phyloP scores from a whole-genome alignment of 495 filamentous ascomycete genomes.

The Haplographium delicatum region DNA sequence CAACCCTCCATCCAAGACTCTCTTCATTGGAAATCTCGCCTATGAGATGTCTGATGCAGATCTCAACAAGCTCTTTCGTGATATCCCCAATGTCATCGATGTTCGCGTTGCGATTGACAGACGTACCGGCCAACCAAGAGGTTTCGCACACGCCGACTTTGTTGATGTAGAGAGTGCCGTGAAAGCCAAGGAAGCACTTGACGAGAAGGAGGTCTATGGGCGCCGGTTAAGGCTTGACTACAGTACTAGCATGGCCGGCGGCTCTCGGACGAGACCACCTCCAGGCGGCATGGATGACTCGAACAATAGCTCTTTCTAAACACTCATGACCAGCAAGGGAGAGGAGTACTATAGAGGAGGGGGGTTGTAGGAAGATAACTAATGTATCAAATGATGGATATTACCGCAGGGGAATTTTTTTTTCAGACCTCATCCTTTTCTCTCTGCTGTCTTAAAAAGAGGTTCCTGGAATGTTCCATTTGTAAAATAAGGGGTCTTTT shows the following conservation, averaged over 20 bases:
- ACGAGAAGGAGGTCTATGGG: constrained; percentile 55
- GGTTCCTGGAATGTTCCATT: constrained; percentile 1
- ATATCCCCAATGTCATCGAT: constrained; percentile 66
- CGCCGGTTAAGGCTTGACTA: constrained; percentile 64
- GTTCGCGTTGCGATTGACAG: constrained; percentile 88
- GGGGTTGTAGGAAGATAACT: background rate
- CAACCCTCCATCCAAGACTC: constrained; percentile 53
- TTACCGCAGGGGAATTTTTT: too few species aligned
- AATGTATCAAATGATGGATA: constrained; percentile 22
- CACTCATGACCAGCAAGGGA: background rate
- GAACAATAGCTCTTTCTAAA: background rate
- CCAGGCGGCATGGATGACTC: background rate
- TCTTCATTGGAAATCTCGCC: constrained; percentile 87
- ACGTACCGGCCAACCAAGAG: constrained; percentile 77
- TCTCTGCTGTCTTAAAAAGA: constrained; percentile 25
- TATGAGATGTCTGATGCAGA: constrained; percentile 88
- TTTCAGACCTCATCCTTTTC: constrained; percentile 14
- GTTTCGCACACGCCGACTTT: constrained; percentile 91
- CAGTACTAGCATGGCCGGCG: constrained; percentile 30
- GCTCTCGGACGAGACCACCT: background rate
- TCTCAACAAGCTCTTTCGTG: constrained; percentile 72
- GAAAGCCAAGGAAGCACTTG: constrained; percentile 50
- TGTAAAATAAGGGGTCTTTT: constrained; percentile 26
- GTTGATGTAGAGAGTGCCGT: constrained; percentile 55
- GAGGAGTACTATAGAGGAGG: background rate